These are phyloP conservation scores for Neurospora sp. DNA, from an alignment of 495 filamentous ascomycete species.

Conservation along the genomic window DNA sequence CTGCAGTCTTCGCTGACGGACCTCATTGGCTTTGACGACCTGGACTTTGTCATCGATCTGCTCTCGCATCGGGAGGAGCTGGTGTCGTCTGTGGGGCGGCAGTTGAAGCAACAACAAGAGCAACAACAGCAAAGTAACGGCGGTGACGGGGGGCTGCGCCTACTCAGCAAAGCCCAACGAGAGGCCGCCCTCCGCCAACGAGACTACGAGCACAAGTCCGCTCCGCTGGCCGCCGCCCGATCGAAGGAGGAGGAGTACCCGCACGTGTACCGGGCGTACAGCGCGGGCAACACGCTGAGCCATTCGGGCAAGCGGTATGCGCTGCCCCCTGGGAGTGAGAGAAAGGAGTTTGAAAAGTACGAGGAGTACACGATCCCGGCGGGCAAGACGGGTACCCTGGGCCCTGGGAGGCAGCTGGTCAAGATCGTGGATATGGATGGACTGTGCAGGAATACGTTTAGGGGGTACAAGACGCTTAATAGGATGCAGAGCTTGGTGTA, in stretches of 20 bases:
- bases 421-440: slow-evolving; percentile 77
- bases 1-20: slow-evolving; percentile 85
- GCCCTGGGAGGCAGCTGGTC: slow-evolving; percentile 60
- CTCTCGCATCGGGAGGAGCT: slow-evolving; percentile 64
- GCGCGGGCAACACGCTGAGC: slow-evolving; percentile 73
- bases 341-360: slow-evolving; percentile 53
- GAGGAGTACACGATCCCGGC: slow-evolving; percentile 85
- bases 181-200: slow-evolving; percentile 61
- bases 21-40: slow-evolving; percentile 81
- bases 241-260: slow-evolving; percentile 67
- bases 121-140: slow-evolving; percentile 15
- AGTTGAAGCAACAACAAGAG: neutral
- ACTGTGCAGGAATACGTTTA: slow-evolving; percentile 83
- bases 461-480: slow-evolving; percentile 85
- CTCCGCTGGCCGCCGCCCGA: slow-evolving; percentile 50
- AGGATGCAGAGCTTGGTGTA: slow-evolving; percentile 97
- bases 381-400: slow-evolving; percentile 63
- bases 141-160: slow-evolving; percentile 38
- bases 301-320: slow-evolving; percentile 67
- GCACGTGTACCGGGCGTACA: slow-evolving; percentile 79
- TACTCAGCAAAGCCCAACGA: slow-evolving; percentile 68
- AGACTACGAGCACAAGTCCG: slow-evolving; percentile 75
- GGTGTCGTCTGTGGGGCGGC: slow-evolving; percentile 19
- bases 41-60: slow-evolving; percentile 80
- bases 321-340: slow-evolving; percentile 55